phyloP scores from a whole-genome alignment of 129 eudicot genomes.

The Tagetes erecta region DNA sequence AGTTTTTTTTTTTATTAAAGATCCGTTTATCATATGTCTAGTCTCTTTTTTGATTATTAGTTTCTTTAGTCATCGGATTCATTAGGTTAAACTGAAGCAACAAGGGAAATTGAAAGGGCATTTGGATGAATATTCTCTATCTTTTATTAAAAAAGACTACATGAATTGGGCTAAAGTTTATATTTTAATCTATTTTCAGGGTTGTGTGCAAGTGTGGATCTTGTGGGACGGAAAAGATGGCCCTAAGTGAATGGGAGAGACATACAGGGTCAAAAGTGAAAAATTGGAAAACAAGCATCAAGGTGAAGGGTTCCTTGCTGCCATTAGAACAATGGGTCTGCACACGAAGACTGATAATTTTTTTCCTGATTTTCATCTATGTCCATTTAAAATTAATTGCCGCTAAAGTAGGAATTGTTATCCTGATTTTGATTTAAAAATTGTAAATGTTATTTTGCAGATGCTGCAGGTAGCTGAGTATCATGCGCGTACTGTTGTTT shows the following conservation, averaged over 20 bases:
- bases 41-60: neutral
- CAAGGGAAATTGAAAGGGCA: neutral
- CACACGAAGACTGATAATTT: constrained; percentile 29
- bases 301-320: constrained; percentile 66
- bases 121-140: neutral
- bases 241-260: constrained; percentile 90
- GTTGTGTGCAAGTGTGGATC: constrained; percentile 88
- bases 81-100: constrained; percentile 1
- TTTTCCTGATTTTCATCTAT: constrained; percentile 10
- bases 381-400: neutral
- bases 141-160: neutral
- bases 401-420: neutral
- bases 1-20: neutral
- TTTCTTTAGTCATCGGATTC: neutral
- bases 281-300: constrained; percentile 77
- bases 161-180: neutral
- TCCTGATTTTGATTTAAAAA: neutral
- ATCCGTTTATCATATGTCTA: neutral
- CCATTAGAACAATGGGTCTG: constrained; percentile 88
- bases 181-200: constrained; percentile 30
- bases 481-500: constrained; percentile 73
- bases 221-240: constrained; percentile 72
- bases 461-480: constrained; percentile 92
- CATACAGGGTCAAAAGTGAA: constrained; percentile 79
- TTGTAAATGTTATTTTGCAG: constrained; percentile 38